phyloP scores from a whole-genome alignment of 2,329 filamentous ascomycete species.

The Stagonosporopsis tanaceti region DNA sequence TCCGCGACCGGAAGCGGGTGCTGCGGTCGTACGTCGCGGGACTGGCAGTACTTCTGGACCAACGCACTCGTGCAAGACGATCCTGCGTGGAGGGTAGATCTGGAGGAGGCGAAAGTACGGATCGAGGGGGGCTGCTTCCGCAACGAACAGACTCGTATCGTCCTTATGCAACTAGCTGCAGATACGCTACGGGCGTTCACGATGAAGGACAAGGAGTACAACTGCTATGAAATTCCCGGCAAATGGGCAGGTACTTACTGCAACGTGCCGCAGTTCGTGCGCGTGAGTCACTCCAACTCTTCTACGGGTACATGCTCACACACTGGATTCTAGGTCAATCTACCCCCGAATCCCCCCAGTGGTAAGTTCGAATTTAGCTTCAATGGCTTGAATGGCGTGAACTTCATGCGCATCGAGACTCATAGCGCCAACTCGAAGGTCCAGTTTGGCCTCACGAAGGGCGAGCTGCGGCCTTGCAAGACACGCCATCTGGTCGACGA shows the following conservation, averaged over 20 bases:
- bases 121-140: neutral
- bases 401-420: constrained; percentile 3
- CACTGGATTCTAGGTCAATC: neutral
- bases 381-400: neutral
- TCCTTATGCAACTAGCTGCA: constrained; percentile 1
- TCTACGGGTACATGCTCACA: neutral
- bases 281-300: neutral
- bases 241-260: neutral
- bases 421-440: neutral
- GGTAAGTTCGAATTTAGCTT: too few species aligned
- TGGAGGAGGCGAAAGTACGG: neutral
- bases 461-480: constrained; percentile 2
- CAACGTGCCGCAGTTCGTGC: constrained; percentile 7
- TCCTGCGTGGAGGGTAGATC: neutral
- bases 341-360: neutral
- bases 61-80: constrained; percentile 1
- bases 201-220: neutral
- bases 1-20: neutral
- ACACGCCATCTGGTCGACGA: neutral
- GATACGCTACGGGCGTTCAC: constrained; percentile 1
- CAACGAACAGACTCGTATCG: neutral
- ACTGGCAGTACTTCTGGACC: neutral
- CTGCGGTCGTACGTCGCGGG: neutral
- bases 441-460: neutral
- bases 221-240: neutral